Evolutionary conservation across 208 protist genomes (phyloP).

Genomic region (Crithidia bombi): DNA sequence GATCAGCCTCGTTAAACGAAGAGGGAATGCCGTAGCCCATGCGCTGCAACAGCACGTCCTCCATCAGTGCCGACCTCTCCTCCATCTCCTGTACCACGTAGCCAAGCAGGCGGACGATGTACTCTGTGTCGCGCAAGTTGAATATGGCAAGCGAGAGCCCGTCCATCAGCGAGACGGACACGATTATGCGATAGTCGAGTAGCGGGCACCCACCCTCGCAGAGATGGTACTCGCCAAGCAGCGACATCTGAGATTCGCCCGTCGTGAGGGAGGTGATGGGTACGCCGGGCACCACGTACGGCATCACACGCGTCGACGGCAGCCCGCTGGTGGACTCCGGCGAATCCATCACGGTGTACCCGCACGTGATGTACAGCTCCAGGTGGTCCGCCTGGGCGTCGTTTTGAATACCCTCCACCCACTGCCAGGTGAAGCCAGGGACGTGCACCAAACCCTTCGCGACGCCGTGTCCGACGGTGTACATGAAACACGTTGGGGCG

Average conservation of each 20-base stretch:
- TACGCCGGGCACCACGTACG: conserved; percentile 59
- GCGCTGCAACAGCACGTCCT: conserved; percentile 83
- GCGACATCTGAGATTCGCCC: conserved; percentile 56
- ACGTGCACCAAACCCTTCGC: conserved; percentile 31
- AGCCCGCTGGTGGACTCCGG: conserved; percentile 20
- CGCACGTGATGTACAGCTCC: conserved; percentile 74
- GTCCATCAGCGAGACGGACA: conserved; percentile 59
- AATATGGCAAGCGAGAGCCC: conserved; percentile 66
- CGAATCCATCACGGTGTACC: conserved; percentile 45
- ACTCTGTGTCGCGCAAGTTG: conserved; percentile 80
- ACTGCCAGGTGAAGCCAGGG: conserved; percentile 68
- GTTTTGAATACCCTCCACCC: conserved; percentile 75
- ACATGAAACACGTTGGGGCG: conserved; percentile 38
- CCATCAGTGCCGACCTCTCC: conserved; percentile 71
- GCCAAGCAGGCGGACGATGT: conserved; percentile 65
- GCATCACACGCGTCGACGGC: conserved; percentile 47
- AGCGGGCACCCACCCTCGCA: conserved; percentile 23
- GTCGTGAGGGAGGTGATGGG: conserved; percentile 49
- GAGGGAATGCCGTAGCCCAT: conserved; percentile 65
- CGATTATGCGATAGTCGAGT: conserved; percentile 44
- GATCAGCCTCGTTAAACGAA: conserved; percentile 58
- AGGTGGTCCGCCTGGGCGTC: conserved; percentile 57
- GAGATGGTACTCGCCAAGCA: conserved; percentile 59
- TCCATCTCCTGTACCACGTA: conserved; percentile 68
- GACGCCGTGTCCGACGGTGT: conserved; percentile 1